These are phyloP conservation scores for Stramenopiles sp. DNA, from an alignment of 352 stramenopile species.

Conservation along the genomic window DNA sequence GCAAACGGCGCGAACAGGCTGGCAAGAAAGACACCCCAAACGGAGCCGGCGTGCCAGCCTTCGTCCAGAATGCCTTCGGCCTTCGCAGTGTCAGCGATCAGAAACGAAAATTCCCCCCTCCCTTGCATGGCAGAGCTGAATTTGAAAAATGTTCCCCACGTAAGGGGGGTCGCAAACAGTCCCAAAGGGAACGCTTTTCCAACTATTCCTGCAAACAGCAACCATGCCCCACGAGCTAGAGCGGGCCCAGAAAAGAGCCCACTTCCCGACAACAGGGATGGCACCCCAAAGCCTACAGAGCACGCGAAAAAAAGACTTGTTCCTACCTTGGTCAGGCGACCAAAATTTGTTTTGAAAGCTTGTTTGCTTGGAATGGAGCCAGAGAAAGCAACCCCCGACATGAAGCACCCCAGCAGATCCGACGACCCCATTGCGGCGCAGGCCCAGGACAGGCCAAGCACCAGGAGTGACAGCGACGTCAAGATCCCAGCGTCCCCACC, in stretches of 20 bases:
- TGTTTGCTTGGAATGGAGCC: neutral
- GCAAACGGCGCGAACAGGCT: slow-evolving; percentile 16
- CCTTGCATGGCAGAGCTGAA: slow-evolving; percentile 8
- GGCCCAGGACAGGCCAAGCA: slow-evolving; percentile 19
- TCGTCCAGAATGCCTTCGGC: slow-evolving; percentile 15
- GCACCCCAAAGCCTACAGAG: slow-evolving; percentile 21
- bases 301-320: slow-evolving; percentile 20
- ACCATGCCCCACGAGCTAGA: slow-evolving; percentile 17
- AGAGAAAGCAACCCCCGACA: slow-evolving; percentile 19
- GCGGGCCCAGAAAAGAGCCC: slow-evolving; percentile 14
- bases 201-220: slow-evolving; percentile 17
- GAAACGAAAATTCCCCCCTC: slow-evolving; percentile 21
- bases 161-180: slow-evolving; percentile 10
- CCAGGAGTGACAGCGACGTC: neutral
- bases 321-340: slow-evolving; percentile 11
- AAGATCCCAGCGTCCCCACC: no score
- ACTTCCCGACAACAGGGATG: slow-evolving; percentile 18
- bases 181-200: slow-evolving; percentile 20
- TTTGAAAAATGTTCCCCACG: neutral
- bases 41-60: slow-evolving; percentile 17
- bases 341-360: slow-evolving; percentile 10
- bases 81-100: slow-evolving; percentile 20
- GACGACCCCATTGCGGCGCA: slow-evolving; percentile 18
- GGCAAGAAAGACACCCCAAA: slow-evolving; percentile 20
- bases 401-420: slow-evolving; percentile 22